A percentile compares a stretch with the other conserved stretches of the same genome.
These are phyloP conservation scores for Yamadazyma taylorii DNA, from an alignment of 1,139 yeast genomes.

Conservation along the genomic window DNA sequence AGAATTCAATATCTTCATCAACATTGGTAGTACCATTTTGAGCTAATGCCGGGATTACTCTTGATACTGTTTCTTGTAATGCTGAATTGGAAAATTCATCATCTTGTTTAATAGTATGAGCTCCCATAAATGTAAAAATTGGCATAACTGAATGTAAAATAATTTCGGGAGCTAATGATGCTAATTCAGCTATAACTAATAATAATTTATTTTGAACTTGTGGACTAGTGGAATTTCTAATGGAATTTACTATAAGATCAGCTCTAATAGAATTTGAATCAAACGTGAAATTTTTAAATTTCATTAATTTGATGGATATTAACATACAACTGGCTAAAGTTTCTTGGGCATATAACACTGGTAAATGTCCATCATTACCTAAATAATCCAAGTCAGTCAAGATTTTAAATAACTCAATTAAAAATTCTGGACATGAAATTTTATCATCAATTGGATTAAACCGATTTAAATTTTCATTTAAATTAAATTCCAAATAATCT, in stretches of 20 bases:
- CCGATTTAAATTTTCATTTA: conserved; percentile 21
- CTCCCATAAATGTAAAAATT: conserved; percentile 98
- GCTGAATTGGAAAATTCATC: conserved; percentile 93
- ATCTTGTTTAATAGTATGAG: conserved; percentile 94
- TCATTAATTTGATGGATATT: conserved; percentile 60
- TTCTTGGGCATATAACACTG: conserved; percentile 89
- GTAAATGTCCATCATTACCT: conserved; percentile 88
- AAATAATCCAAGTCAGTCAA: conserved; percentile 84
- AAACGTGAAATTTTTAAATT: conserved; percentile 28
- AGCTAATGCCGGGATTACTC: conserved; percentile 89
- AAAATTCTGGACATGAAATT: conserved; percentile 47
- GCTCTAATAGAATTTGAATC: conserved; percentile 80
- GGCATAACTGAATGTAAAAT: conserved; percentile 98
- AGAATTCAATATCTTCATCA: conserved; percentile 57
- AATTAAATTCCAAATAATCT: conserved; percentile 67
- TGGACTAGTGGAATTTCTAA: conserved; percentile 85
- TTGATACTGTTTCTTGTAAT: conserved; percentile 86
- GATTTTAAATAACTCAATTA: conserved; percentile 62
- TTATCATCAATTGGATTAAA: conserved; percentile 10
- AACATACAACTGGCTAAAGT: conserved; percentile 86
- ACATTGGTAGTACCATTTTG: conserved; percentile 42
- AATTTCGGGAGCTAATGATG: conserved; percentile 85
- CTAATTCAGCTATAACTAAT: conserved; percentile 83
- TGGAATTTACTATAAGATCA: conserved; percentile 86
- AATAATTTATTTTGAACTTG: conserved; percentile 90